phyloP scores from a whole-genome alignment of 78 protist species.

The Diacronema lutheri region DNA sequence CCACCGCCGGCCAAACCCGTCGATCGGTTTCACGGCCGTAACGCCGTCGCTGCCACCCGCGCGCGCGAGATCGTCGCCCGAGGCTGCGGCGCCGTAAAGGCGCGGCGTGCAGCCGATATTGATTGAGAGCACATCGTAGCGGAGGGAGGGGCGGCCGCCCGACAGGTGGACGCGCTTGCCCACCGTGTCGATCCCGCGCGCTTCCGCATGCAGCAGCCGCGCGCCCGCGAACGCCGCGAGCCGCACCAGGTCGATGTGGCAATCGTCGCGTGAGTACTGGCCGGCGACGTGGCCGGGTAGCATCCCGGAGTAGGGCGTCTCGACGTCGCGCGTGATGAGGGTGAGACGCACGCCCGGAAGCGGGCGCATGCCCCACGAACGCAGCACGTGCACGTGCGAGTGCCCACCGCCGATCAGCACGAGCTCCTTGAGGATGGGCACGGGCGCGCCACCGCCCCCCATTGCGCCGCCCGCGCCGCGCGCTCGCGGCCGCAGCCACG shows the following conservation, averaged over 20 bases:
- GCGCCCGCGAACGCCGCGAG: background rate
- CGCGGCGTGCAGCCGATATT: conserved; percentile 26
- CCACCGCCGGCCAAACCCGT: conserved; percentile 34
- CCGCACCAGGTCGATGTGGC: conserved; percentile 38
- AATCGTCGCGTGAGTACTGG: conserved; percentile 25
- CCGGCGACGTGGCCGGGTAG: conserved; percentile 40
- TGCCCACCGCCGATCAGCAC: conserved; percentile 56
- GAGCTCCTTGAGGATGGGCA: conserved; percentile 30
- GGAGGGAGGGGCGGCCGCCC: conserved; percentile 27
- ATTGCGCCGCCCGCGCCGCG: background rate
- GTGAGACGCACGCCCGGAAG: conserved; percentile 34
- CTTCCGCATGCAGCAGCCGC: conserved; percentile 30
- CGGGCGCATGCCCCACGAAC: conserved; percentile 36
- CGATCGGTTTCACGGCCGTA: conserved; percentile 54
- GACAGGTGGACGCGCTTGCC: background rate
- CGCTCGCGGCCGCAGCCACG: no score
- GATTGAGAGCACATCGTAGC: conserved; percentile 50
- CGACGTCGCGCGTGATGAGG: conserved; percentile 38
- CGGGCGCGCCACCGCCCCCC: background rate
- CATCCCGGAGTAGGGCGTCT: conserved; percentile 48
- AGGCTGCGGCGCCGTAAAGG: background rate
- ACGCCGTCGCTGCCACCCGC: background rate
- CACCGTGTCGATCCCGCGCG: background rate
- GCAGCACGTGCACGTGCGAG: conserved; percentile 43
- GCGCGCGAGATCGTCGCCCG: background rate